These are phyloP conservation scores for Euphorbia pulcherrima DNA, from an alignment of 345 rosid genomes.

Conservation along the genomic window DNA sequence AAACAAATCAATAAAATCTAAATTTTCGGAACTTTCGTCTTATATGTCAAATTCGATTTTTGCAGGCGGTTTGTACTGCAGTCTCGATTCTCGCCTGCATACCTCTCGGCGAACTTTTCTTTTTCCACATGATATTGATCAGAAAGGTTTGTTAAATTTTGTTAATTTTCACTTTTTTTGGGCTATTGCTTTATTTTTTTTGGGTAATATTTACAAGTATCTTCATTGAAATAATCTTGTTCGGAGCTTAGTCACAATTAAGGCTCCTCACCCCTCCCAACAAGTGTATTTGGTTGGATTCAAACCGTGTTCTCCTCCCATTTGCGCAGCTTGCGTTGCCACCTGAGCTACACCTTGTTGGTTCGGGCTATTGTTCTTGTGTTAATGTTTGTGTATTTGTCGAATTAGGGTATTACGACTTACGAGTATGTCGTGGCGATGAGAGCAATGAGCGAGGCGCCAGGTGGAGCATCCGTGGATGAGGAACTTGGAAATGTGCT, in stretches of 20 bases:
- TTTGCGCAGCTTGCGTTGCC: conserved; percentile 2
- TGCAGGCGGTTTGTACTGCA: conserved; percentile 78
- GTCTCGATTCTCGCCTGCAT: conserved; percentile 87
- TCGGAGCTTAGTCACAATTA: too few relatives aligned
- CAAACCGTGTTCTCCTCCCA: too few relatives aligned
- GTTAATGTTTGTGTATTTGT: conserved; percentile 7
- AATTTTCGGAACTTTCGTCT: conserved; percentile 13
- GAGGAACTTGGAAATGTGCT: conserved; percentile 61
- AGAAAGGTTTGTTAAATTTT: conserved; percentile 60
- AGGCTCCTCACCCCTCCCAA: too few relatives aligned
- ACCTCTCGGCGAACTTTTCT: conserved; percentile 90
- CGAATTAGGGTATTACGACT: conserved; percentile 75
- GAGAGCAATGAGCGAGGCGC: conserved; percentile 92
- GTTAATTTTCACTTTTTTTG: conserved; percentile 11
- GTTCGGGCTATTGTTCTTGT: not conserved
- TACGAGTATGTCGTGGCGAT: conserved; percentile 88
- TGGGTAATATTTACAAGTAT: too few relatives aligned
- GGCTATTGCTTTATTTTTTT: too few relatives aligned
- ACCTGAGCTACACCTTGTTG: not conserved
- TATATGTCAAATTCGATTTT: conserved; percentile 23
- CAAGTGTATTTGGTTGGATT: too few relatives aligned
- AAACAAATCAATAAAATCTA: conserved; percentile 10
- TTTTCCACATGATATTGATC: conserved; percentile 90
- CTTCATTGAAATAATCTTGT: too few relatives aligned
- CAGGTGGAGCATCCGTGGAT: conserved; percentile 65